Evolutionary conservation across 768 basidiomycete species (phyloP).

Genomic region (Rhizopogon vinicolor): DNA sequence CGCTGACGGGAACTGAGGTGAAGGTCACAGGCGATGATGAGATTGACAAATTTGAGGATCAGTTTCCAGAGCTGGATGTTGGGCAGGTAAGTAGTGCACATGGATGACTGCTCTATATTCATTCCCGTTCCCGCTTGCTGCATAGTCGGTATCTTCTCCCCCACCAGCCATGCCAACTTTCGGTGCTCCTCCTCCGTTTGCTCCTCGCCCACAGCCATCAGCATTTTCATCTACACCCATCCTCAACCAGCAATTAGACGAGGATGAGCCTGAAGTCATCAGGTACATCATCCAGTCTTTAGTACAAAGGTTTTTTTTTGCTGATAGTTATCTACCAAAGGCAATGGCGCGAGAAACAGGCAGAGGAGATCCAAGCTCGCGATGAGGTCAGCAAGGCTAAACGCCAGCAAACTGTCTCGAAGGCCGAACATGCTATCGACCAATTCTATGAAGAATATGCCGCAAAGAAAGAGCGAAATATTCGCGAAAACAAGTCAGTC

Average conservation of each 20-base stretch:
- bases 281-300: conserved; percentile 40
- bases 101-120: background rate
- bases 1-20: conserved; percentile 43
- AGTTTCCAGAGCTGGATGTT: conserved; percentile 78
- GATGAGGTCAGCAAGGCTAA: conserved; percentile 76
- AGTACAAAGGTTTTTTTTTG: background rate
- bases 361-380: conserved; percentile 74
- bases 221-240: conserved; percentile 71
- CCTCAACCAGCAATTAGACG: conserved; percentile 58
- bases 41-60: conserved; percentile 78
- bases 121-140: conserved; percentile 19
- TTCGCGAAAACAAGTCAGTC: conserved; percentile 88
- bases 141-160: conserved; percentile 30
- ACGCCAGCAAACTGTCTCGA: conserved; percentile 77
- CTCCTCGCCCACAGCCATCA: conserved; percentile 74
- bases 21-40: conserved; percentile 85
- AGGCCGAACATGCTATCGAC: conserved; percentile 84
- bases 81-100: conserved; percentile 29
- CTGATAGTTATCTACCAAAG: conserved; percentile 32
- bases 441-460: conserved; percentile 89
- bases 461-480: conserved; percentile 82
- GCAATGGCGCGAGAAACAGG: conserved; percentile 85
- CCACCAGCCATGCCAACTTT: conserved; percentile 34
- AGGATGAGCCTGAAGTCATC: conserved; percentile 86
- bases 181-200: conserved; percentile 53